Percentiles rank a stretch among this genome's conserved stretches.
Evolutionary conservation across 768 basidiomycete genomes (phyloP).

Genomic region (Clavulina sp.): DNA sequence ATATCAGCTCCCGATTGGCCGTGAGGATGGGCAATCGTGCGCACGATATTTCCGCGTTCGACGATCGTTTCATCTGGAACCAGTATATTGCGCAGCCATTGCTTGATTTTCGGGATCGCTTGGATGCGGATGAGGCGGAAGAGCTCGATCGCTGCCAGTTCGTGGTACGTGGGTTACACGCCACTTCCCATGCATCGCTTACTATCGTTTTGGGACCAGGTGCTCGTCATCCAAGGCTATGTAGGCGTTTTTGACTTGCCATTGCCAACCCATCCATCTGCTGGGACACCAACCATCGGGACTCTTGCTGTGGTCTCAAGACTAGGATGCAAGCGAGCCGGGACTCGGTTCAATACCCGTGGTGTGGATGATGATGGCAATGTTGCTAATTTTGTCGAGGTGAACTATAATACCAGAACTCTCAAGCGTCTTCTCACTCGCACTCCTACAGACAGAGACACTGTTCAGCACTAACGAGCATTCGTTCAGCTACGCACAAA

Average conservation of each 20-base stretch:
- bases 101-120: constrained; percentile 68
- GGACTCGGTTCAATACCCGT: constrained; percentile 91
- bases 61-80: constrained; percentile 90
- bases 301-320: constrained; percentile 72
- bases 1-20: constrained; percentile 68
- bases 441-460: constrained; percentile 78
- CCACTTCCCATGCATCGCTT: background rate
- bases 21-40: constrained; percentile 36
- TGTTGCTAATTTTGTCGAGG: constrained; percentile 94
- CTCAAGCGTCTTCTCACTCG: no score
- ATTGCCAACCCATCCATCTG: constrained; percentile 53
- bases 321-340: constrained; percentile 86
- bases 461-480: constrained; percentile 74
- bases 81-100: constrained; percentile 74
- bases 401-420: constrained; percentile 14
- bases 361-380: constrained; percentile 93
- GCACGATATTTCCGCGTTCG: constrained; percentile 33
- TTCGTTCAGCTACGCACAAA: constrained; percentile 83
- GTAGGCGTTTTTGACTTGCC: constrained; percentile 70
- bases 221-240: constrained; percentile 88
- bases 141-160: constrained; percentile 75
- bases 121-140: constrained; percentile 48
- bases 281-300: constrained; percentile 52
- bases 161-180: constrained; percentile 34
- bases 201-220: constrained; percentile 23